Evolutionary conservation across 345 rosid genomes (phyloP).

Genomic region (Eucalyptus curtisii): DNA sequence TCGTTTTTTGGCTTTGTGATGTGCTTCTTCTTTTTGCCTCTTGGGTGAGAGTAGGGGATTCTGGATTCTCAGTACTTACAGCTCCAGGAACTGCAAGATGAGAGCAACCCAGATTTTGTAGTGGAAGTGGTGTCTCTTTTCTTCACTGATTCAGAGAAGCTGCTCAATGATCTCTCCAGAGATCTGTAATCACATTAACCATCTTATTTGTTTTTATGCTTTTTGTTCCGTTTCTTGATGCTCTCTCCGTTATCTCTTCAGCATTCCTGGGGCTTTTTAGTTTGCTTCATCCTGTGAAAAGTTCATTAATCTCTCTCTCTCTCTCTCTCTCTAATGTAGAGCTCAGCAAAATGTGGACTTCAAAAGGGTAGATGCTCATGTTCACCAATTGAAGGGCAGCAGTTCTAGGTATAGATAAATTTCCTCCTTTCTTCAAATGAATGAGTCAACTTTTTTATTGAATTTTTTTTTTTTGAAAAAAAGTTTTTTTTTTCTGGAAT

Average conservation of each 20-base stretch:
- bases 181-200: slow-evolving; percentile 29
- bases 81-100: slow-evolving; percentile 92
- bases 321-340: slow-evolving; percentile 10
- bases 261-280: neutral
- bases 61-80: slow-evolving; percentile 79
- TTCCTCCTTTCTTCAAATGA: neutral
- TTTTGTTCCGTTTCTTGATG: neutral
- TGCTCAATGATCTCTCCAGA: slow-evolving; percentile 70
- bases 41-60: slow-evolving; percentile 33
- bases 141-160: slow-evolving; percentile 86
- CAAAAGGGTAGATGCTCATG: slow-evolving; percentile 79
- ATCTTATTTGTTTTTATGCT: neutral
- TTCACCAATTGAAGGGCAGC: slow-evolving; percentile 96
- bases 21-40: neutral
- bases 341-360: slow-evolving; percentile 73
- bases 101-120: slow-evolving; percentile 93
- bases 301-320: neutral
- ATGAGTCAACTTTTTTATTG: neutral
- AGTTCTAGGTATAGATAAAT: slow-evolving; percentile 59
- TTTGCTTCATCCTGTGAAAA: neutral
- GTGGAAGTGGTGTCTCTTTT: slow-evolving; percentile 87
- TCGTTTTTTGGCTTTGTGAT: neutral
- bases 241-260: neutral
- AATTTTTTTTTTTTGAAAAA: neutral
- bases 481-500: neutral